Evolutionary conservation across 1,284 basidiomycete genomes (phyloP), one percentile per base, ranked within the genome.

Genomic region (Microbotryomycetes sp.): DNA sequence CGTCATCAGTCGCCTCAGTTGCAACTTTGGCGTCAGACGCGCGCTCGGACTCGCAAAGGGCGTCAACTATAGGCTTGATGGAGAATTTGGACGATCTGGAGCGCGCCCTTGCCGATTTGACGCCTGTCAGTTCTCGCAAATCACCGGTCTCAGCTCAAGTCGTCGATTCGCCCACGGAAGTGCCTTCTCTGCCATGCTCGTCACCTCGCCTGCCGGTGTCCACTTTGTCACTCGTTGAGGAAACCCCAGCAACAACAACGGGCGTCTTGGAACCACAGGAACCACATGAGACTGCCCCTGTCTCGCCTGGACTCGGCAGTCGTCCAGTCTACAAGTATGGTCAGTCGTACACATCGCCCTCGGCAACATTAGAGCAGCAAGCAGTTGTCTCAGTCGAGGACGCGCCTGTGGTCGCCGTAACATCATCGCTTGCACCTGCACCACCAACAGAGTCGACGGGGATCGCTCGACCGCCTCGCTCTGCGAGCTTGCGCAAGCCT

Each of bases 11-110:
- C 28, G 50, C 54, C 23, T 66, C 62, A 4, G 56, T 64, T 47
- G 58, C 62, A 1, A 45, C n/a, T 22, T n/a, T 42, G 22, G 9
- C 19, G n/a, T n/a, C 6, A 54, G 28, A 54, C 23, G 15, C 28
- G 23, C 31, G 53, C 0, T 49, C 31, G 42, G 63, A 64, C 22
- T 51, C 54, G 4, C 32, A 60, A 7, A 54, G 70, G 15, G 58
- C 63, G 22, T 67, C 67, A 23, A 65, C 62, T 19, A 58, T 67
- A 23, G 66, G 65, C 6, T 56, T 71, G 29, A 65, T 66, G 69
- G 64, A 69, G 46, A 68, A 71, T 36, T 59, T 71, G 26, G 65
- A 71, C 54, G 67, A 71, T 26, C 64, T 71, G 49, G 70, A 71
- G 49, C 67, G 69, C 16, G 70, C 70, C 3, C 58, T 71, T 42